Base-by-base conservation (phyloP, 106 monocot genomes). In the Dendrobium catenatum region DNA sequence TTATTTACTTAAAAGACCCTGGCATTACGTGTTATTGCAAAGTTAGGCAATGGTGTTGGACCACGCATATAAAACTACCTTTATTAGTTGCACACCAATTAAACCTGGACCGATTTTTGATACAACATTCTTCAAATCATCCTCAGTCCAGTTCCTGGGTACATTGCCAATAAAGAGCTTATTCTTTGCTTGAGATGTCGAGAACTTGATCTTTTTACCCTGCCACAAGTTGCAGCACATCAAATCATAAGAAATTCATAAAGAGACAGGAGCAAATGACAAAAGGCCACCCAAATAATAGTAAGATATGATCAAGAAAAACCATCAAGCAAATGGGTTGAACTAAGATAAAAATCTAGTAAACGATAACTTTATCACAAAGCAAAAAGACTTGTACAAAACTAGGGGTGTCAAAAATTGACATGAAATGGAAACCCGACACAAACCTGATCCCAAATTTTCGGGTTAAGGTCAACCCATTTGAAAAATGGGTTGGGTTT, bases 121-220 rank as follows among this genome's bases (percentile, higher is more conserved):
- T 20, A 92, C 88, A 20, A 73, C 92, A 56, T 87, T 87, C 81
- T 55, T 91, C 66, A 97, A 83, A 84, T 92, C 92, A 80, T 90
- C 88, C 79, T 89, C 86, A 37, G 31, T 55, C 97, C 94, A 94
- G 76, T 79, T 83, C 72, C 84, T 86, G 73, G 97, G 97, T 79
- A 97, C 66, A 83, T 97, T 94, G 9, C 96, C 94, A 54, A 97
- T 92, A 79, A 97, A 94, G 27, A 97, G 70, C 13, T 85, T 78
- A 85, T 94, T 82, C 80, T 97, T 97, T 77, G 89, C 89, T 84
- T 97, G 90, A 77, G 94, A 94, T 44, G 84, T 78, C 29, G 94
- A 97, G 10, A 90, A 85, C 76, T 81, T 97, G 49, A 97, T 33
- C 85, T 88, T 92, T 61, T 86, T 97, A 46, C 96, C 94, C 96